Conservation (phyloP, 345 rosid species). For the Clausena lansium region DNA sequence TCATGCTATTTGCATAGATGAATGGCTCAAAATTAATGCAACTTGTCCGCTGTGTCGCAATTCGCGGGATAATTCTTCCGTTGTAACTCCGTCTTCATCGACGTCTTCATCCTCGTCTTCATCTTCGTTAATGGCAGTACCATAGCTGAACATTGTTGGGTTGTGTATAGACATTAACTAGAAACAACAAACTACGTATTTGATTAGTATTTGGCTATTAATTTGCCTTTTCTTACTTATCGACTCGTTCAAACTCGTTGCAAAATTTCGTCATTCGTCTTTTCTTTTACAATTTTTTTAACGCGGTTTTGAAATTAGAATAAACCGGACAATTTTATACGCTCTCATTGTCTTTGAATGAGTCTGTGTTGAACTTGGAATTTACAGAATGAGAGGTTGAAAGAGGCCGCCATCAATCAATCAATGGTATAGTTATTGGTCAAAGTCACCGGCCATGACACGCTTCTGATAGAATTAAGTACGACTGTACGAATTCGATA, state of each 20-base stretch:
- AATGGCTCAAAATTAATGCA: conserved; percentile 54
- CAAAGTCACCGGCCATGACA: no score
- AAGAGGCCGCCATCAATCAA: no score
- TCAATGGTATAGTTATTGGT: no score
- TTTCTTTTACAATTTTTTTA: no score
- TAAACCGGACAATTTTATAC: no score
- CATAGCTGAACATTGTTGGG: neutral
- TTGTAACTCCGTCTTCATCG: neutral
- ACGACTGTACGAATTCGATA: no score
- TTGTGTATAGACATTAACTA: neutral
- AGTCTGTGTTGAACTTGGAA: no score
- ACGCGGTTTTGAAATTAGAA: no score
- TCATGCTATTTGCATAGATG: conserved; percentile 56
- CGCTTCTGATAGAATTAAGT: no score
- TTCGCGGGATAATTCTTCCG: conserved; percentile 15
- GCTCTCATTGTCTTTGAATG: no score
- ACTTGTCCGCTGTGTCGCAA: conserved; percentile 67
- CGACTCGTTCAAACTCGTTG: neutral
- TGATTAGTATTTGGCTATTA: neutral
- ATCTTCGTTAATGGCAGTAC: neutral
- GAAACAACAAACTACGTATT: neutral
- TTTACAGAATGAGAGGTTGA: no score
- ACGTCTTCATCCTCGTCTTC: conserved; percentile 8
- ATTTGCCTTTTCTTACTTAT: neutral
- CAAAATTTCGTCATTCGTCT: no score